phyloP scores from a whole-genome alignment of 352 stramenopile species.

The Pythium biforme region DNA sequence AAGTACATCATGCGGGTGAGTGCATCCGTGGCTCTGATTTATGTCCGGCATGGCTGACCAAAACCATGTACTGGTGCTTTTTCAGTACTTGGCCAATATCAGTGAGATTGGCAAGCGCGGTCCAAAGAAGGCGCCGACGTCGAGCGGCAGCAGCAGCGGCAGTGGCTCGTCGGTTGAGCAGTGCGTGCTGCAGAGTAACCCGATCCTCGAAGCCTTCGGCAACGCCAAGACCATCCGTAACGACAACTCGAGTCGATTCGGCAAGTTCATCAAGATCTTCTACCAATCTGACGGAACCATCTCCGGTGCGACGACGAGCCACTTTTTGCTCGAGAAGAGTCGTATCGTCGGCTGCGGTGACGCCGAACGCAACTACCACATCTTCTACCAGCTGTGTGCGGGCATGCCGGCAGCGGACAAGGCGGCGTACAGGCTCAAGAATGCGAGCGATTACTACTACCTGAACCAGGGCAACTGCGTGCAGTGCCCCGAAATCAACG shows the following conservation, averaged over 20 bases:
- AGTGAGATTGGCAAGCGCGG: conserved; percentile 85
- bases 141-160: conserved; percentile 31
- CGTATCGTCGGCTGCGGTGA: conserved; percentile 92
- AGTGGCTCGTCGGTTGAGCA: conserved; percentile 81
- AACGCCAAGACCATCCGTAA: conserved; percentile 95
- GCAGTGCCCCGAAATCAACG: conserved; percentile 91
- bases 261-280: conserved; percentile 96
- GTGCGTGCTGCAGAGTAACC: conserved; percentile 92
- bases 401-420: conserved; percentile 72
- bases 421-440: conserved; percentile 78
- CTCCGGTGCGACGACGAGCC: conserved; percentile 91
- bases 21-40: too few relatives aligned
- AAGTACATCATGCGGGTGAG: conserved; percentile 90
- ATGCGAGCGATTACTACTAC: conserved; percentile 90
- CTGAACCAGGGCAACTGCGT: conserved; percentile 94
- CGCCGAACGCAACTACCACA: conserved; percentile 98
- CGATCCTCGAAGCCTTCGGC: conserved; percentile 90
- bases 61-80: background rate
- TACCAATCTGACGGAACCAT: conserved; percentile 91
- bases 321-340: conserved; percentile 98
- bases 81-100: conserved; percentile 87
- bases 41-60: too few relatives aligned
- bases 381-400: conserved; percentile 97
- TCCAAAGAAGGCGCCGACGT: conserved; percentile 53
- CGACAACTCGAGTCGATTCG: conserved; percentile 96